Evolutionary conservation across 768 basidiomycete species (phyloP), one percentile per base, ranked within the genome.

Genomic region (Auricularia cornea): DNA sequence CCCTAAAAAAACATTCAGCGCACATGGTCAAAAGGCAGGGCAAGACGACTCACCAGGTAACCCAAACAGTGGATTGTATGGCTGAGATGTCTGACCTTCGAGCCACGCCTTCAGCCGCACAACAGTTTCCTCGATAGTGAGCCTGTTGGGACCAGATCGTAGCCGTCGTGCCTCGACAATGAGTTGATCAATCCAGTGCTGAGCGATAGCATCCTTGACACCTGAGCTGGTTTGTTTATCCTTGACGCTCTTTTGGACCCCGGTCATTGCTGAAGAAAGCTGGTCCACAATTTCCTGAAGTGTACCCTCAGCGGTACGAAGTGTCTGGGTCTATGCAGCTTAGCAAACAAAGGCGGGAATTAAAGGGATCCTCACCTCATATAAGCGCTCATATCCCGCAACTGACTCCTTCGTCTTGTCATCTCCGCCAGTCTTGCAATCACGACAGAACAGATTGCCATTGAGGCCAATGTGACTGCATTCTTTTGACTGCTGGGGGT

Each of bases 141-240:
- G 44, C 23, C 23, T 48, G 23, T 18, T 8, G 23, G 44, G 44
- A 14, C 44, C 44, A 48, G 10, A 12, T 20, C 20, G 10, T 5
- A 48, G 44, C 23, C 20, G 12, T 5, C 44, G 44, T 18, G 44
- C 44, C 11, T 18, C 11, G 5, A 4, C 5, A 18, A 48, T 48
- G 18, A 48, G 44, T 5, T 20, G 44, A 48, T 48, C 23, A 23
- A 80, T 78, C 75, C 75, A 80, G 48, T 70, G 60, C 63, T 79
- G 74, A 0, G 77, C 74, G 54, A 73, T 73, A 20, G 59, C 71
- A 59, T 76, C 74, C 63, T 74, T 74, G 23, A 74, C 66, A 5
- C 74, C 74, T 0, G 71, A 70, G 3, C 64, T 41, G 10, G 68
- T 68, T 28, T 72, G 67, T 32, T 61, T 6, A 5, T 48, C 48